Conservation (phyloP, 768 basidiomycete genomes). For the Tricholoma furcatifolium region DNA sequence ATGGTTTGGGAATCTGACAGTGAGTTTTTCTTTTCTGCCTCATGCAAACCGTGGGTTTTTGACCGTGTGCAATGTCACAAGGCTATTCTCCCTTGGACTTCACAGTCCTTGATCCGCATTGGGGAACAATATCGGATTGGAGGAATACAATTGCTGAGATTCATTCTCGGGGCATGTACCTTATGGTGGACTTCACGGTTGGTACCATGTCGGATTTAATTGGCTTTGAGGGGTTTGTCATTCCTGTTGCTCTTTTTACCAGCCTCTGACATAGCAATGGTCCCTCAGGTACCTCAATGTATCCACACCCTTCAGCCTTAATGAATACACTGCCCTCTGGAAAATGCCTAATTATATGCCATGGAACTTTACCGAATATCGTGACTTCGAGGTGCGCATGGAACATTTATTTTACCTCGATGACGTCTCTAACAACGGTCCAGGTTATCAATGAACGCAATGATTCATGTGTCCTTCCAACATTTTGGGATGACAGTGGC, state of each 20-base stretch:
- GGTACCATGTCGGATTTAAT: conserved; percentile 90
- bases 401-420: background rate
- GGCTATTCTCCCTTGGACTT: conserved; percentile 96
- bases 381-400: conserved; percentile 67
- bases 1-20: conserved; percentile 98
- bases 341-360: conserved; percentile 75
- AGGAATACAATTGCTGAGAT: conserved; percentile 68
- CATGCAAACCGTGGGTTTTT: background rate
- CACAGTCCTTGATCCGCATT: conserved; percentile 88
- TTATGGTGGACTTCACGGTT: conserved; percentile 93
- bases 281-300: conserved; percentile 65
- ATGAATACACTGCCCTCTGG: conserved; percentile 74
- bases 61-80: conserved; percentile 26
- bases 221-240: conserved; percentile 74
- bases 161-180: conserved; percentile 83
- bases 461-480: conserved; percentile 69
- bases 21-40: conserved; percentile 37
- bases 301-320: conserved; percentile 75
- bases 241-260: background rate
- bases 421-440: background rate
- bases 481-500: conserved; percentile 80
- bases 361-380: conserved; percentile 85
- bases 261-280: background rate
- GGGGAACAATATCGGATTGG: conserved; percentile 86
- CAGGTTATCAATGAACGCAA: conserved; percentile 74